phyloP scores from a whole-genome alignment of 1,284 basidiomycete species.

The Somion occarium region DNA sequence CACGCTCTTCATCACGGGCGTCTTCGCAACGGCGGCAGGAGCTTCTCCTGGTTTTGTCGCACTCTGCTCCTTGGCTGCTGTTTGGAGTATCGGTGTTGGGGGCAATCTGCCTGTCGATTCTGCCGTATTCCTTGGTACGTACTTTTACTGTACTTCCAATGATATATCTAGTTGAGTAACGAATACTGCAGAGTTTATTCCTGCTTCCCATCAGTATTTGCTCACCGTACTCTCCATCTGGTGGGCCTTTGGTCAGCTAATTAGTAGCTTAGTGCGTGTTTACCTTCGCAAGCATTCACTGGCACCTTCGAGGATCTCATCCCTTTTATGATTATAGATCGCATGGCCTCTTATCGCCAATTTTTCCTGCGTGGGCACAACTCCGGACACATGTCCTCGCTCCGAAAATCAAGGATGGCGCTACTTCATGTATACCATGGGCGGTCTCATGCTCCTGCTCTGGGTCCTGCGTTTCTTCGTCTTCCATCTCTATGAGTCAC shows the following conservation, averaged over 20 bases:
- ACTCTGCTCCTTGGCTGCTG: constrained; percentile 48
- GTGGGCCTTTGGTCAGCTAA: constrained; percentile 61
- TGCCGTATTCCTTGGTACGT: constrained; percentile 68
- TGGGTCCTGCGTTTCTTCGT: constrained; percentile 68
- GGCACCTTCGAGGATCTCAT: neutral
- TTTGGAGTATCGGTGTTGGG: constrained; percentile 62
- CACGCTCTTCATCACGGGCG: constrained; percentile 63
- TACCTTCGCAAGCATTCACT: no score
- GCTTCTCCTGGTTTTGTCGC: constrained; percentile 49
- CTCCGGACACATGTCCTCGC: constrained; percentile 34
- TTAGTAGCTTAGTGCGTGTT: constrained; percentile 47
- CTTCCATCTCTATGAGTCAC: constrained; percentile 73
- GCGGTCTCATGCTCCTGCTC: constrained; percentile 57
- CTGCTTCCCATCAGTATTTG: constrained; percentile 57
- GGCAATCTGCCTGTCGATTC: constrained; percentile 79
- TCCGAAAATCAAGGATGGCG: constrained; percentile 68
- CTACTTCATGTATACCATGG: constrained; percentile 60
- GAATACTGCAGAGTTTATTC: constrained; percentile 44
- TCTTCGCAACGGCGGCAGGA: constrained; percentile 62
- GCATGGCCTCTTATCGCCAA: constrained; percentile 66
- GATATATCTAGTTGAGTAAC: neutral
- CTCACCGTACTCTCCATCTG: constrained; percentile 60
- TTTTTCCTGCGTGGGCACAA: constrained; percentile 46
- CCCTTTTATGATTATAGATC: constrained; percentile 35
- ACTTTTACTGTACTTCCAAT: neutral